phyloP scores from a whole-genome alignment of 1,139 yeast species.

The Taiozyma sp. region DNA sequence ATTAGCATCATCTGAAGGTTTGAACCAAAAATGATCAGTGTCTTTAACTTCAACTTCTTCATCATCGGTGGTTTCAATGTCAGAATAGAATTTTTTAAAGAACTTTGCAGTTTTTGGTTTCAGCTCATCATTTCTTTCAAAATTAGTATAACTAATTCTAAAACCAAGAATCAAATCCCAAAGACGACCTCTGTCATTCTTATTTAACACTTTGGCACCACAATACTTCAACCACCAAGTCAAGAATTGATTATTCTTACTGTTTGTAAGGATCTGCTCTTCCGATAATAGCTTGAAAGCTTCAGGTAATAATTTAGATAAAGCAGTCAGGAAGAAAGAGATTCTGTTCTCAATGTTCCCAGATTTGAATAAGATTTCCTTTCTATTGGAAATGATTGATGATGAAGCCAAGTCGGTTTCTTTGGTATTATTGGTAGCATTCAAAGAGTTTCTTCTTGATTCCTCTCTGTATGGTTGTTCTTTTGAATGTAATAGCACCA shows the following conservation, averaged over 20 bases:
- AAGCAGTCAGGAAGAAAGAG: slow-evolving; percentile 65
- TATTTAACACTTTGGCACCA: slow-evolving; percentile 86
- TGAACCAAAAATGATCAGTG: slow-evolving; percentile 23
- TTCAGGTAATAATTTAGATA: slow-evolving; percentile 69
- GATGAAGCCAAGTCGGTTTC: slow-evolving; percentile 3
- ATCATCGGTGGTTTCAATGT: slow-evolving; percentile 12
- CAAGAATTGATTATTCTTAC: slow-evolving; percentile 80
- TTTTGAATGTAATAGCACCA: slow-evolving; percentile 74
- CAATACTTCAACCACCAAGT: slow-evolving; percentile 94
- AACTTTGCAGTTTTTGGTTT: slow-evolving; percentile 29
- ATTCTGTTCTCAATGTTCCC: slow-evolving; percentile 65
- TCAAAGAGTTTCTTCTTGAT: slow-evolving; percentile 8
- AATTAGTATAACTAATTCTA: slow-evolving; percentile 39
- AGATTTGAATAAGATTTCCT: slow-evolving; percentile 26
- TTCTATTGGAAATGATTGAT: slow-evolving; percentile 14
- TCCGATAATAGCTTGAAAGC: slow-evolving; percentile 73
- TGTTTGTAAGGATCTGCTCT: slow-evolving; percentile 66
- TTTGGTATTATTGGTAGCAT: slow-evolving; percentile 1
- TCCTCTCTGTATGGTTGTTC: slow-evolving; percentile 26
- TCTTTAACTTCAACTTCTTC: slow-evolving; percentile 19
- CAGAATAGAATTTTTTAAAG: slow-evolving; percentile 30
- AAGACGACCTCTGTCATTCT: slow-evolving; percentile 76
- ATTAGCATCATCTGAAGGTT: slow-evolving; percentile 13
- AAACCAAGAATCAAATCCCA: slow-evolving; percentile 90
- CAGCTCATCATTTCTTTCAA: slow-evolving; percentile 4